Conservation (phyloP, 2,329 filamentous ascomycete genomes). For the Aureobasidium zeae region DNA sequence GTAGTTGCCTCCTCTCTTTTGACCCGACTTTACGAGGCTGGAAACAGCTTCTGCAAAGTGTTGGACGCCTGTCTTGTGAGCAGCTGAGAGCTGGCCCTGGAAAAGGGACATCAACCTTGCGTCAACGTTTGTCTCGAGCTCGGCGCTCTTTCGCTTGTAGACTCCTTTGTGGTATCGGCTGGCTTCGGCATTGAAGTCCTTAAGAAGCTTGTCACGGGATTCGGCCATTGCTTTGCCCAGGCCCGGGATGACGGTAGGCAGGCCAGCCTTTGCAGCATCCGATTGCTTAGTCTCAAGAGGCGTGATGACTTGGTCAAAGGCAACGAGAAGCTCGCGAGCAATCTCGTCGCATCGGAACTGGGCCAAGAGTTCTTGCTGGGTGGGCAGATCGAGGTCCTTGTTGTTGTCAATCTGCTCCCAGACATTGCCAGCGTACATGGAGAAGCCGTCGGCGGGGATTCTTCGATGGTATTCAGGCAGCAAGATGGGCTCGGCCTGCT, state of each 20-base stretch:
- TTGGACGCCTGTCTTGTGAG: slow-evolving; percentile 77
- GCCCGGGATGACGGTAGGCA: slow-evolving; percentile 60
- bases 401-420: slow-evolving; percentile 99
- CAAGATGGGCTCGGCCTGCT: slow-evolving; percentile 71
- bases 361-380: slow-evolving; percentile 90
- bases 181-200: slow-evolving; percentile 81
- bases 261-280: slow-evolving; percentile 63
- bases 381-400: slow-evolving; percentile 93
- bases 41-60: slow-evolving; percentile 82
- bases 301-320: slow-evolving; percentile 70
- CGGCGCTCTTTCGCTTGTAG: slow-evolving; percentile 72
- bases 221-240: slow-evolving; percentile 65
- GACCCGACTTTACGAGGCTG: slow-evolving; percentile 77
- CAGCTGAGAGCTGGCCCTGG: slow-evolving; percentile 75
- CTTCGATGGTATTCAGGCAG: slow-evolving; percentile 89
- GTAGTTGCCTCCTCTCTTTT: slow-evolving; percentile 83
- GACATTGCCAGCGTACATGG: slow-evolving; percentile 82
- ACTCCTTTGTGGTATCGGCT: slow-evolving; percentile 96
- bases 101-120: slow-evolving; percentile 80
- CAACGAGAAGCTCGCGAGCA: slow-evolving; percentile 71
- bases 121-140: slow-evolving; percentile 81
- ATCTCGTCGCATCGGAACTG: slow-evolving; percentile 99
- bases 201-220: slow-evolving; percentile 63
- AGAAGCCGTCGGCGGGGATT: slow-evolving; percentile 95
- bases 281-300: slow-evolving; percentile 83